These are phyloP conservation scores for Auricularia auricula-judae DNA, from an alignment of 768 basidiomycete species.

Conservation along the genomic window DNA sequence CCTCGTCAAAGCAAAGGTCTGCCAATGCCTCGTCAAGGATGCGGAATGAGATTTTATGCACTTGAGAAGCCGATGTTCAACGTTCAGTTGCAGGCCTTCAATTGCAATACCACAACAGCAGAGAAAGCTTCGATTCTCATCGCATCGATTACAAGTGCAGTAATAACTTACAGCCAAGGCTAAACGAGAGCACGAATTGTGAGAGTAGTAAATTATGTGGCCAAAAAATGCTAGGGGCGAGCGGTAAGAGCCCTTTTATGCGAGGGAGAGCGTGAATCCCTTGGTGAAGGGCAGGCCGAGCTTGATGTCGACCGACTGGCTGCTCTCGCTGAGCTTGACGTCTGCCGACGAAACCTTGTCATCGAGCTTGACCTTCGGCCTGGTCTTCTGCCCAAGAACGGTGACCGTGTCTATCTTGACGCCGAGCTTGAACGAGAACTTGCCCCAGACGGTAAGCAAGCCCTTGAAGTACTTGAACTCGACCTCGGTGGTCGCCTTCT, in stretches of 20 bases:
- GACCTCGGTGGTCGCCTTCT: conserved; percentile 18
- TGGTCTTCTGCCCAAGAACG: conserved; percentile 18
- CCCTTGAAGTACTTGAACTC: conserved; percentile 17
- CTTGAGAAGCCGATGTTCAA: too few relatives aligned
- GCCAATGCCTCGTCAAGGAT: too few relatives aligned
- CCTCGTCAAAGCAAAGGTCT: too few relatives aligned
- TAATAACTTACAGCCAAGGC: too few relatives aligned
- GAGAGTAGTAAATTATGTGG: too few relatives aligned
- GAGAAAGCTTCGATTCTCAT: too few relatives aligned
- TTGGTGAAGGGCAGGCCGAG: conserved; percentile 27
- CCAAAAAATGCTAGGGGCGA: too few relatives aligned
- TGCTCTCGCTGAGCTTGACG: conserved; percentile 25
- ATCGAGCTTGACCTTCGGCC: conserved; percentile 5
- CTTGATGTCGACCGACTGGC: conserved; percentile 34
- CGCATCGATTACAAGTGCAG: too few relatives aligned
- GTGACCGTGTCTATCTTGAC: conserved; percentile 25
- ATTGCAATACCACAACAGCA: too few relatives aligned
- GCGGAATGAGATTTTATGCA: too few relatives aligned
- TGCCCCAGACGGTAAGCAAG: conserved; percentile 19
- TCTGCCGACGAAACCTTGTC: conserved; percentile 5
- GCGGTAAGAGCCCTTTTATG: conserved; percentile 6
- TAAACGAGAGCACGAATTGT: too few relatives aligned
- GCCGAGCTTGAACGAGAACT: conserved; percentile 18
- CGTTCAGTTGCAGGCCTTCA: too few relatives aligned
- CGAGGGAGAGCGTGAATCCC: conserved; percentile 22